phyloP scores from a whole-genome alignment of 371 early-diverging fungal species.

The Rhizopus delemar region DNA sequence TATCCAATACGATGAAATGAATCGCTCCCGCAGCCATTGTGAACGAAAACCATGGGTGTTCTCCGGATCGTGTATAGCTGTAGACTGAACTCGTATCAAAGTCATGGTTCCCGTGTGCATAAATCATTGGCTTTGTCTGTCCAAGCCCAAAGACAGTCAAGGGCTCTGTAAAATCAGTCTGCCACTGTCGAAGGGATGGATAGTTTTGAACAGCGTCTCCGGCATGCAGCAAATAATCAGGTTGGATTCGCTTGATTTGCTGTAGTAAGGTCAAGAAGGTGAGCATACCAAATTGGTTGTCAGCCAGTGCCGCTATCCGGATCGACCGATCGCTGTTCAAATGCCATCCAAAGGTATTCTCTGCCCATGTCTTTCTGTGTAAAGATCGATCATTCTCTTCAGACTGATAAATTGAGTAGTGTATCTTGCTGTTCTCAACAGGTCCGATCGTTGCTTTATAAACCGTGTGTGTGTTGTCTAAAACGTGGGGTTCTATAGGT shows the following conservation, averaged over 20 bases:
- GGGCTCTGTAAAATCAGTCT: conserved; percentile 71
- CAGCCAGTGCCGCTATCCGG: conserved; percentile 60
- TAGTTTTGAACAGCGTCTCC: conserved; percentile 71
- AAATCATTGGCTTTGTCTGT: conserved; percentile 66
- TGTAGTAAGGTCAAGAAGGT: conserved; percentile 53
- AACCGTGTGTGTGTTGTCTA: conserved; percentile 54
- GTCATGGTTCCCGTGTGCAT: conserved; percentile 81
- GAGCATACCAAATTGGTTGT: conserved; percentile 63
- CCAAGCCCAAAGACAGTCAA: conserved; percentile 56
- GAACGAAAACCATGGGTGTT: conserved; percentile 58
- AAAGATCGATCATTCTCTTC: background rate
- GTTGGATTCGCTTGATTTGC: conserved; percentile 39
- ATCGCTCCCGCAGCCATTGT: conserved; percentile 60
- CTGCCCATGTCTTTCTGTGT: conserved; percentile 29
- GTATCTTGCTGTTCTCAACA: conserved; percentile 24
- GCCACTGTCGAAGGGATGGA: conserved; percentile 67
- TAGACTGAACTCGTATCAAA: conserved; percentile 55
- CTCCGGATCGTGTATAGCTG: conserved; percentile 42
- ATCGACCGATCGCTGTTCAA: conserved; percentile 34
- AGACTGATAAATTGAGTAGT: conserved; percentile 7
- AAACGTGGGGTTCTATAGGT: conserved; percentile 22
- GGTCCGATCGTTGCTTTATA: conserved; percentile 57
- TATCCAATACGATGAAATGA: conserved; percentile 71
- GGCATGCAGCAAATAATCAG: conserved; percentile 62
- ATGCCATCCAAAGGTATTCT: conserved; percentile 37